A percentile compares a stretch with the other conserved stretches of the same genome.
Evolutionary conservation across 179 eudicot genomes (phyloP).

Genomic region (Beta corolliflora): DNA sequence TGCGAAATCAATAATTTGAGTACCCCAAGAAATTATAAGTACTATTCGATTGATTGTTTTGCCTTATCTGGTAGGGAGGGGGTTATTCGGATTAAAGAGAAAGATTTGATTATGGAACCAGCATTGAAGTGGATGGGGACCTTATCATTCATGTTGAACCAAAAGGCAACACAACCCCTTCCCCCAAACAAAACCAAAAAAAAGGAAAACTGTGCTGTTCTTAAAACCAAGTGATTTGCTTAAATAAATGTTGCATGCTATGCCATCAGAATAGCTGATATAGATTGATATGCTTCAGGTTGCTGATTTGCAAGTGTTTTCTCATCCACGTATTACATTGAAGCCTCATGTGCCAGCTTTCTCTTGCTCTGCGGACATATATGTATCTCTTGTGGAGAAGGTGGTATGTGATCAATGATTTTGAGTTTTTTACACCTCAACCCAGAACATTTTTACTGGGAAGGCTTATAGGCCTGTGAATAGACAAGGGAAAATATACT

Average conservation of each 20-base stretch:
- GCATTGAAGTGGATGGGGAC: slow-evolving; percentile 51
- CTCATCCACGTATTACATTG: slow-evolving; percentile 77
- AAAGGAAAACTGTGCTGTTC: slow-evolving; percentile 34
- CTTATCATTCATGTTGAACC: slow-evolving; percentile 44
- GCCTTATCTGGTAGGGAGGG: slow-evolving; percentile 36
- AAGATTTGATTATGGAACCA: slow-evolving; percentile 55
- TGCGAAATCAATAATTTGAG: not conserved
- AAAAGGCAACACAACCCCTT: slow-evolving; percentile 26
- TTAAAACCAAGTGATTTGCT: not conserved
- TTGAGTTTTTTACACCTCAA: not conserved
- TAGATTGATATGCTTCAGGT: slow-evolving; percentile 45
- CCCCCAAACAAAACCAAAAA: no score
- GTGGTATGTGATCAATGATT: slow-evolving; percentile 31
- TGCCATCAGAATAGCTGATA: slow-evolving; percentile 10
- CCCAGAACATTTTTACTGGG: not conserved
- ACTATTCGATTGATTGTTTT: no score
- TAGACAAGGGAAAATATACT: not conserved
- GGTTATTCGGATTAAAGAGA: slow-evolving; percentile 47
- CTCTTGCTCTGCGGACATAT: slow-evolving; percentile 93
- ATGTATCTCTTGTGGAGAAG: slow-evolving; percentile 95
- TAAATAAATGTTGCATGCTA: not conserved
- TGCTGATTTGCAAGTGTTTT: slow-evolving; percentile 88
- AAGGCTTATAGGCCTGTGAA: not conserved
- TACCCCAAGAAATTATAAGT: no score
- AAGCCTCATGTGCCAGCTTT: slow-evolving; percentile 97